Evolutionary conservation across 2,329 filamentous ascomycete species (phyloP).

Genomic region (Zasmidium angulare): DNA sequence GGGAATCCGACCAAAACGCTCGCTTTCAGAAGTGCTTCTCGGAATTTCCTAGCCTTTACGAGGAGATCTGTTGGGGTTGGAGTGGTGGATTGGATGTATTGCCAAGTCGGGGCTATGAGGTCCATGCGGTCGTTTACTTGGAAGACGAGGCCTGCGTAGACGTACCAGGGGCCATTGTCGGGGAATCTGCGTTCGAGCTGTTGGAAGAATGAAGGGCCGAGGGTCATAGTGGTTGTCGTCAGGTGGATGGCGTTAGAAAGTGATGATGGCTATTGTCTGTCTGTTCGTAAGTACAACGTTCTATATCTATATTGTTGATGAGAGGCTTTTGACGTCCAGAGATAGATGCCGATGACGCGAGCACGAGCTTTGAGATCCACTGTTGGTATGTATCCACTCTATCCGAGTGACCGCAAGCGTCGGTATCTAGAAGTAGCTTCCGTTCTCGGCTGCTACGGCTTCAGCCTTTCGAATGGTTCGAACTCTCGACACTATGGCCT

Average conservation of each 20-base stretch:
- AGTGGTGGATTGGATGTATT: slow-evolving; percentile 9
- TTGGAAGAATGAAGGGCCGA: slow-evolving; percentile 16
- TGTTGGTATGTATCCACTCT: too few relatives aligned
- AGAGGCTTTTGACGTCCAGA: too few relatives aligned
- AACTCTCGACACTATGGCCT: not conserved
- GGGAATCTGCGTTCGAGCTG: slow-evolving; percentile 16
- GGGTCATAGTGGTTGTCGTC: slow-evolving; percentile 5
- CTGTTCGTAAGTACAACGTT: too few relatives aligned
- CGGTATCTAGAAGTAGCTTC: too few relatives aligned
- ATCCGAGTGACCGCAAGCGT: too few relatives aligned
- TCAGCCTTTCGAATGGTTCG: too few relatives aligned
- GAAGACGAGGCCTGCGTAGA: slow-evolving; percentile 18
- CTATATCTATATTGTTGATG: too few relatives aligned
- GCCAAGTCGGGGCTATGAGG: slow-evolving; percentile 12
- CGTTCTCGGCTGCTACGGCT: too few relatives aligned
- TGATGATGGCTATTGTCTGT: too few relatives aligned
- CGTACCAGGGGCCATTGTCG: slow-evolving; percentile 17
- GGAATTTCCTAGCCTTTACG: slow-evolving; percentile 14
- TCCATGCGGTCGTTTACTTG: slow-evolving; percentile 23
- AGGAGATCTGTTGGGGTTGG: slow-evolving; percentile 7
- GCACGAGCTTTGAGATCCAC: too few relatives aligned
- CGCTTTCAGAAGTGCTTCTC: slow-evolving; percentile 19
- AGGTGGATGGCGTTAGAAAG: not conserved
- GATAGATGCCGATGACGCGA: too few relatives aligned
- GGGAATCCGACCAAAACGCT: slow-evolving; percentile 20